Evolutionary conservation across 2,329 filamentous ascomycete species (phyloP), one percentile per base, ranked within the genome.

Genomic region (Furcasterigmium sp.): DNA sequence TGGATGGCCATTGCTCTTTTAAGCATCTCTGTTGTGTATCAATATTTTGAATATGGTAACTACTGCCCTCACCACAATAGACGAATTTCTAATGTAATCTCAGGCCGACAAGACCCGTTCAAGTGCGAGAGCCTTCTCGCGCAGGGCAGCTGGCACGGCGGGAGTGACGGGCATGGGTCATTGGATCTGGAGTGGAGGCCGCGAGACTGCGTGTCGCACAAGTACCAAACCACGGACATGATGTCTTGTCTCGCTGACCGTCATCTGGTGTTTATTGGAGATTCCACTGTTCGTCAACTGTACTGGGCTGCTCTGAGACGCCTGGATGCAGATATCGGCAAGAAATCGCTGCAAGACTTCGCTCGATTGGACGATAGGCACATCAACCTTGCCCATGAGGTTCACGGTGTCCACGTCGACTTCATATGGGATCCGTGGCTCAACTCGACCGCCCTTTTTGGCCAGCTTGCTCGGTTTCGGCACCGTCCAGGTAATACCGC

Each of bases 401-500:
- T 47, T 11, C 28, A 44, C 19, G 42, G 41, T 14, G 50, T 53
- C 25, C 43, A 47, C 19, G 25, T 51, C 10, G 40, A 46, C 35
- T 53, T 81, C 48, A 57, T 81, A 10, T 84, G 78, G 78, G 80
- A 85, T 56, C 80, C 81, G 1, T 82, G 67, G 60, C 63, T 84
- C 77, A 84, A 55, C 54, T 64, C 19, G 53, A 60, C 48, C 11
- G 19, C 18, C n/a, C 44, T 48, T 15, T 39, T 46, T 10, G 34
- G 14, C 39, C 48, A 48, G 25, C 25, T 50, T 20, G 44, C 44
- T 17, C 44, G 39, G 17, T 50, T 48, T 18, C 39, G 48, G 39
- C 38, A 44, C 32, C 46, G 39, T 6, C 39, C 43, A 17, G 46
- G 43, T 19, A 48, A 46, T 21, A 32, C 41, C 8, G 44, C 46